These are phyloP conservation scores for Simplicillium aogashimaense DNA, from an alignment of 2,329 filamentous ascomycete species.

Conservation along the genomic window DNA sequence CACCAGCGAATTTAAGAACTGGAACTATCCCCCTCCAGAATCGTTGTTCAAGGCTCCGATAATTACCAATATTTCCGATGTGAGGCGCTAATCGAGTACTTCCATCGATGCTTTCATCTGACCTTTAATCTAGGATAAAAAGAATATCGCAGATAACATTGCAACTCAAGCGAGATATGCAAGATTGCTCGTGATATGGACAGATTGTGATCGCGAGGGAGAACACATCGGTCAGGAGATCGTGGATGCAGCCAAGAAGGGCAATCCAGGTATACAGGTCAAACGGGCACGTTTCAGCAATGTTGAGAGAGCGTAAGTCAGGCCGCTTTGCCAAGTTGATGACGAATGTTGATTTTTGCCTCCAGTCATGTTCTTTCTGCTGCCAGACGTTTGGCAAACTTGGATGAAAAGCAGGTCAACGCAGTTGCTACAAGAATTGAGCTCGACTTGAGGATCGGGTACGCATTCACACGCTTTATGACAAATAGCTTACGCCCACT, in stretches of 20 bases:
- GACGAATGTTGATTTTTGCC: slow-evolving; percentile 4
- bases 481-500: slow-evolving; percentile 68
- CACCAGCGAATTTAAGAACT: slow-evolving; percentile 60
- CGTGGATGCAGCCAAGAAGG: slow-evolving; percentile 64
- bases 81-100: slow-evolving; percentile 22
- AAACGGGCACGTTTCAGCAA: slow-evolving; percentile 92
- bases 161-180: slow-evolving; percentile 62
- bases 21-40: slow-evolving; percentile 71
- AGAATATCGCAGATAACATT: slow-evolving; percentile 76
- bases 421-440: slow-evolving; percentile 87
- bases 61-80: slow-evolving; percentile 54
- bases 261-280: slow-evolving; percentile 65
- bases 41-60: slow-evolving; percentile 76
- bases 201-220: slow-evolving; percentile 94
- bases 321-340: slow-evolving; percentile 3
- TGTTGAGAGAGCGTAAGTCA: slow-evolving; percentile 71
- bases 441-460: slow-evolving; percentile 84
- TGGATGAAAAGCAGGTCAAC: slow-evolving; percentile 80
- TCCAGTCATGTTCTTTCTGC: slow-evolving; percentile 75
- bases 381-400: slow-evolving; percentile 61
- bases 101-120: slow-evolving; percentile 7
- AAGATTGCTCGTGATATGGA: slow-evolving; percentile 89
- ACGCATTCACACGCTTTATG: slow-evolving; percentile 82
- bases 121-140: slow-evolving; percentile 52
- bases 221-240: slow-evolving; percentile 95